A percentile compares a stretch with the other conserved stretches of the same genome.
These are phyloP conservation scores for Carallia pectinifolia DNA, from an alignment of 345 rosid species.

Conservation along the genomic window DNA sequence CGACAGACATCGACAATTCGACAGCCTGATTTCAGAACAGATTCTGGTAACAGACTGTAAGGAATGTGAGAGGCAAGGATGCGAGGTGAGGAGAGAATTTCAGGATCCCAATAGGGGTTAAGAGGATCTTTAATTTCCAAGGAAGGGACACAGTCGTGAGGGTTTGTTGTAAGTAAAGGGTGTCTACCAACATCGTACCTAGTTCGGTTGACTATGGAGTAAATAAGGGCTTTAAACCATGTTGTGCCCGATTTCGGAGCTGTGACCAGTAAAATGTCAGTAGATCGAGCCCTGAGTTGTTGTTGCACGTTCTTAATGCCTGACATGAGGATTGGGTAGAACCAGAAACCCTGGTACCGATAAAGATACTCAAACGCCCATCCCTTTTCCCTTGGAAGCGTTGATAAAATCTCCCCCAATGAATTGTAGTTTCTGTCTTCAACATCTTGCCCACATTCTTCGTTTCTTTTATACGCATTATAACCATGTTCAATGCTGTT, in stretches of 20 bases:
- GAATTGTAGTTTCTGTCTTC: neutral
- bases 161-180: neutral
- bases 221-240: neutral
- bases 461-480: neutral
- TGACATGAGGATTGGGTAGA: no score
- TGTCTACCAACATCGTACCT: neutral
- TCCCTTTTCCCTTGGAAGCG: neutral
- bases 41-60: neutral
- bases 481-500: neutral
- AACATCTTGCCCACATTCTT: neutral
- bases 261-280: neutral
- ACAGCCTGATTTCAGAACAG: neutral
- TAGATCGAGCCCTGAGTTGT: neutral
- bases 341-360: constrained; percentile 5
- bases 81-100: neutral
- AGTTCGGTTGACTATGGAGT: neutral
- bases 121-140: neutral
- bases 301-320: neutral
- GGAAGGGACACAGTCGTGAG: neutral
- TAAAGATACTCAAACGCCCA: neutral
- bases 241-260: neutral
- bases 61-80: neutral
- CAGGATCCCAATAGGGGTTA: neutral
- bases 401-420: neutral
- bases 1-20: neutral